phyloP scores from a whole-genome alignment of 148 eudicot species.

The Diospyros lotus region DNA sequence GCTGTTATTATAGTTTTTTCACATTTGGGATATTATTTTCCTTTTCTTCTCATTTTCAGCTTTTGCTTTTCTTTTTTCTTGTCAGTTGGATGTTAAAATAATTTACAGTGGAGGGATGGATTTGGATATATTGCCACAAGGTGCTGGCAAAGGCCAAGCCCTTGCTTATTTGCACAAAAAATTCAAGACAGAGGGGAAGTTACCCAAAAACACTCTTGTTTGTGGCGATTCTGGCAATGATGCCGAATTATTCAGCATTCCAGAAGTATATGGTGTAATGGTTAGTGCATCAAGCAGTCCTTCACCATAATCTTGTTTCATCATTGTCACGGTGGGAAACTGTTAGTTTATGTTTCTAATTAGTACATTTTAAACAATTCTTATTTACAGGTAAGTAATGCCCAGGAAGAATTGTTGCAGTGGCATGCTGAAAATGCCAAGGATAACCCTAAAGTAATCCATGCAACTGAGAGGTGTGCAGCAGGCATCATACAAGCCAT shows the following conservation, averaged over 20 bases:
- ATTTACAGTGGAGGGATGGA: constrained; percentile 77
- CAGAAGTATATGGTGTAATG: constrained; percentile 74
- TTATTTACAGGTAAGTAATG: constrained; percentile 56
- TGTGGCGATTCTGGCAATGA: constrained; percentile 82
- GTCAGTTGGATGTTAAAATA: constrained; percentile 65
- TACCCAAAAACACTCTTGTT: constrained; percentile 55
- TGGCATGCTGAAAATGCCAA: constrained; percentile 69
- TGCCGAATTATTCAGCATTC: constrained; percentile 72
- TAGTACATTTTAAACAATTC: constrained; percentile 2
- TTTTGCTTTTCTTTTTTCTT: constrained; percentile 13
- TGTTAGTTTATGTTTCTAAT: constrained; percentile 11
- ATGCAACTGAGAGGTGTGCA: constrained; percentile 72
- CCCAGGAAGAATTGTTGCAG: constrained; percentile 68
- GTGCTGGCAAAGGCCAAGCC: constrained; percentile 82
- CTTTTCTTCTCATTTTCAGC: constrained; percentile 1
- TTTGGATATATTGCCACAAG: constrained; percentile 70
- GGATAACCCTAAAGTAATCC: constrained; percentile 57
- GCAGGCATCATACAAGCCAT: constrained; percentile 74
- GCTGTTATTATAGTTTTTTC: background rate
- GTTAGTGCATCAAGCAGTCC: constrained; percentile 32
- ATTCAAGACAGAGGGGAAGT: constrained; percentile 46
- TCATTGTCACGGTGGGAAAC: background rate
- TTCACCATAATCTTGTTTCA: constrained; percentile 4
- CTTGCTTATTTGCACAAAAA: constrained; percentile 65
- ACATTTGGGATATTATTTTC: background rate